Evolutionary conservation across 768 basidiomycete genomes (phyloP), one percentile per base, ranked within the genome.

Genomic region (Hygrophorus pudorinus): DNA sequence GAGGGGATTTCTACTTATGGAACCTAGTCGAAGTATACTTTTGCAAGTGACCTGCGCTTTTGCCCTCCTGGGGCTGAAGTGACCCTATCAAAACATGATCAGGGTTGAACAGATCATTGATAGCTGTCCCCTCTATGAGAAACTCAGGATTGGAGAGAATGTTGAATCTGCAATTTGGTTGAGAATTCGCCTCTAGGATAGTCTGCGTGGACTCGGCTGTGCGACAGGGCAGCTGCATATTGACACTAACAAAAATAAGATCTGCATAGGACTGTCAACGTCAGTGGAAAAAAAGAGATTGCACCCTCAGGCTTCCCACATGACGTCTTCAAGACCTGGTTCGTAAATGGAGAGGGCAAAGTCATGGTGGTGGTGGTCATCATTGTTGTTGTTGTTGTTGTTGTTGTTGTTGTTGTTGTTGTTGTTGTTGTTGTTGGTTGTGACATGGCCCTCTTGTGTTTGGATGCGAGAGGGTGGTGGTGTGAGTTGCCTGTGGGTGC

Each of bases 141-240:
- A 99, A 99, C 62, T 99, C 96, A 45, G 96, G 96, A 71, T 99
- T 99, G 58, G 96, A 98, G 52, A 99, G 83, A 60, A 99, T 98
- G 59, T 98, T 91, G 58, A 99, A 99, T 48, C 78, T 79, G 65
- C 84, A 83, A 54, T 82, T 81, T 46, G 85, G 80, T 59, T 81
- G 88, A 31, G 94, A 94, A 73, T 99, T 99, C 53, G 94, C 92
- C 65, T 98, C 93, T 44, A 99, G 81, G 65, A 99, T 97, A 43
- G 89, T 96, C 56, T 93, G 89, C 96, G 98, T 99, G n/a, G 93
- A 94, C 66, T 96, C 89, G 48, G 96, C 96, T 6, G 96, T 99
- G 51, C 96, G 83, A 70, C 92, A 97, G 31, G 96, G 96, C 96
- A 48, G 96, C 96, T 47, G 94, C 94, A 96, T 98, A 69, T 98